Conservation (phyloP, 257 asterid genomes). For the Osmanthus fragrans region DNA sequence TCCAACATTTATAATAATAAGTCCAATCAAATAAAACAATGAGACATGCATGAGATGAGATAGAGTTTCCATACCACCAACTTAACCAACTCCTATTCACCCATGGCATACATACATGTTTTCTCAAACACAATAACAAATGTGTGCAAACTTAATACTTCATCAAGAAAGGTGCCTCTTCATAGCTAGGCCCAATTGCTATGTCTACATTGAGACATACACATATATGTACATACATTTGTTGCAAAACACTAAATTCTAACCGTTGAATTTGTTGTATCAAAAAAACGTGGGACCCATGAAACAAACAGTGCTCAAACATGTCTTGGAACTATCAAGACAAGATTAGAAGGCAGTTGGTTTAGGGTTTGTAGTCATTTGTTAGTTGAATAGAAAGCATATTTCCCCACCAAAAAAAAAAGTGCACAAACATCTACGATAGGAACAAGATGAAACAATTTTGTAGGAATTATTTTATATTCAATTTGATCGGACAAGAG, state of each 20-base stretch:
- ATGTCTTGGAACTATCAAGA: slow-evolving; percentile 55
- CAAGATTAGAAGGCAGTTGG: slow-evolving; percentile 37
- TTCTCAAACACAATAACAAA: neutral
- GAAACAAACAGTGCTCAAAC: slow-evolving; percentile 44
- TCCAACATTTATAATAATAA: neutral
- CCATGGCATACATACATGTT: neutral
- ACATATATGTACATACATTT: neutral
- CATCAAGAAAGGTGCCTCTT: neutral
- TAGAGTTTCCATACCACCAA: neutral
- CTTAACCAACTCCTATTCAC: slow-evolving; percentile 3
- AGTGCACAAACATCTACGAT: slow-evolving; percentile 15
- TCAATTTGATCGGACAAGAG: neutral
- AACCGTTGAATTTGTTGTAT: slow-evolving; percentile 10
- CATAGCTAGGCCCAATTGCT: neutral
- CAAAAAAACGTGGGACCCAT: slow-evolving; percentile 41
- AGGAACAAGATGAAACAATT: neutral
- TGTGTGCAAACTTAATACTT: neutral
- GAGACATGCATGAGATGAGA: neutral
- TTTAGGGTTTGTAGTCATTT: slow-evolving; percentile 32
- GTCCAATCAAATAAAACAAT: neutral
- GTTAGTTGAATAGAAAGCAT: slow-evolving; percentile 36
- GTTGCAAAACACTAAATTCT: neutral
- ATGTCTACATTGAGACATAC: neutral
- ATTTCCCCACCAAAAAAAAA: slow-evolving; percentile 41
- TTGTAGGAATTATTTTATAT: no score